Percentiles rank a stretch among this genome's conserved stretches.
Conservation (phyloP, 2,329 filamentous ascomycete genomes). For the Myotisia sp. region DNA sequence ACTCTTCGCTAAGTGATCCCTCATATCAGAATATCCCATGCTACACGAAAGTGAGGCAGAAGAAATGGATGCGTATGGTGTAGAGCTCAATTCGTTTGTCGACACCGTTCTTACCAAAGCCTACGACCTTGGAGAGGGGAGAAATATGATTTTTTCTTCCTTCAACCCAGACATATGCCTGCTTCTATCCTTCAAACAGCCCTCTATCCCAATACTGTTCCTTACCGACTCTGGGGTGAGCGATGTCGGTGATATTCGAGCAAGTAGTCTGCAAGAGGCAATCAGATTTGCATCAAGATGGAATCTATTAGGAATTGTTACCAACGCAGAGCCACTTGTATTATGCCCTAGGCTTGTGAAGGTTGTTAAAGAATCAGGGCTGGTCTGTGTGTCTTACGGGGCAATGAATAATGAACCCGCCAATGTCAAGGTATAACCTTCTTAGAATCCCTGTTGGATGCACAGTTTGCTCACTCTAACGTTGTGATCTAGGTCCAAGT, state of each 20-base stretch:
- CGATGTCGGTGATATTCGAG: slow-evolving; percentile 73
- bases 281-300: slow-evolving; percentile 87
- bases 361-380: slow-evolving; percentile 83
- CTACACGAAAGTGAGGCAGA: slow-evolving; percentile 85
- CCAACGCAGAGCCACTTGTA: slow-evolving; percentile 74
- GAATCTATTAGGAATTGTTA: slow-evolving; percentile 87
- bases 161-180: slow-evolving; percentile 97
- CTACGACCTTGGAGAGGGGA: slow-evolving; percentile 64
- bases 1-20: background rate
- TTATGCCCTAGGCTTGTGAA: slow-evolving; percentile 76
- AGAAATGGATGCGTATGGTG: slow-evolving; percentile 85
- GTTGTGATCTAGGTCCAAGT: slow-evolving; percentile 72
- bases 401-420: slow-evolving; percentile 71
- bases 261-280: slow-evolving; percentile 84
- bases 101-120: slow-evolving; percentile 84
- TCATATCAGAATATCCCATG: slow-evolving; percentile 69
- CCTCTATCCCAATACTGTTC: slow-evolving; percentile 89
- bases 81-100: slow-evolving; percentile 72
- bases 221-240: slow-evolving; percentile 76
- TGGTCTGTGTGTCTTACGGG: slow-evolving; percentile 95
- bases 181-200: slow-evolving; percentile 89
- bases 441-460: no score
- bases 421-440: slow-evolving; percentile 60
- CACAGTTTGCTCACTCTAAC: no score
- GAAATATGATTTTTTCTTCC: slow-evolving; percentile 93